phyloP scores from a whole-genome alignment of 192 early-diverging fungal species.

The Coemansia sp. region DNA sequence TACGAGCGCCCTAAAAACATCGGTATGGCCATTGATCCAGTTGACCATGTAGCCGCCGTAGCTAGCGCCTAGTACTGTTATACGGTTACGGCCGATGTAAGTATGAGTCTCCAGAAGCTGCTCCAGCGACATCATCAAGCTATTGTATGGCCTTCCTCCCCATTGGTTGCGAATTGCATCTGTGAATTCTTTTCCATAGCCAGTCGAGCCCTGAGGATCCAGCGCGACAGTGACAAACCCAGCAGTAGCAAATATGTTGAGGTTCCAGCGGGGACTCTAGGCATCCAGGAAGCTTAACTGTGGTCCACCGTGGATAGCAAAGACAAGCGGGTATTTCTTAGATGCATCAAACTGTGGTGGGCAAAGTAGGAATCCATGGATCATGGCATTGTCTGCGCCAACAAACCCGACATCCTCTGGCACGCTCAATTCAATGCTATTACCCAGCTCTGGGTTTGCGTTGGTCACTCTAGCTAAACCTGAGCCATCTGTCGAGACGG shows the following conservation, averaged over 20 bases:
- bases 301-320: slow-evolving; percentile 83
- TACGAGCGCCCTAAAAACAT: slow-evolving; percentile 66
- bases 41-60: slow-evolving; percentile 88
- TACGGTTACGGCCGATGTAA: slow-evolving; percentile 59
- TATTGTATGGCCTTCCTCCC: slow-evolving; percentile 71
- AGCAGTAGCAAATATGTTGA: slow-evolving; percentile 68
- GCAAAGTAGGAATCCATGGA: slow-evolving; percentile 44
- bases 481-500: slow-evolving; percentile 38
- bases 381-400: slow-evolving; percentile 56
- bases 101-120: slow-evolving; percentile 36
- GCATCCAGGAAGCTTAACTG: slow-evolving; percentile 58
- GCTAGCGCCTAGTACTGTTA: slow-evolving; percentile 70
- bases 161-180: slow-evolving; percentile 75
- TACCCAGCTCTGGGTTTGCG: slow-evolving; percentile 39
- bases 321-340: slow-evolving; percentile 73
- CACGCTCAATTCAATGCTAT: slow-evolving; percentile 43
- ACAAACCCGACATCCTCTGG: slow-evolving; percentile 69
- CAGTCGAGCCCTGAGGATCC: slow-evolving; percentile 77
- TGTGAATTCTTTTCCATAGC: slow-evolving; percentile 75
- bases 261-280: slow-evolving; percentile 73
- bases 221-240: slow-evolving; percentile 72
- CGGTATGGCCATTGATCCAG: slow-evolving; percentile 85
- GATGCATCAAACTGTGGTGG: slow-evolving; percentile 53
- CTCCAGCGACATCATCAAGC: slow-evolving; percentile 71
- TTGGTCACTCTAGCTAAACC: slow-evolving; percentile 46